A percentile compares a stretch with the other conserved stretches of the same genome.
Evolutionary conservation across 2,329 filamentous ascomycete genomes (phyloP).

Genomic region (Alternaria sp.): DNA sequence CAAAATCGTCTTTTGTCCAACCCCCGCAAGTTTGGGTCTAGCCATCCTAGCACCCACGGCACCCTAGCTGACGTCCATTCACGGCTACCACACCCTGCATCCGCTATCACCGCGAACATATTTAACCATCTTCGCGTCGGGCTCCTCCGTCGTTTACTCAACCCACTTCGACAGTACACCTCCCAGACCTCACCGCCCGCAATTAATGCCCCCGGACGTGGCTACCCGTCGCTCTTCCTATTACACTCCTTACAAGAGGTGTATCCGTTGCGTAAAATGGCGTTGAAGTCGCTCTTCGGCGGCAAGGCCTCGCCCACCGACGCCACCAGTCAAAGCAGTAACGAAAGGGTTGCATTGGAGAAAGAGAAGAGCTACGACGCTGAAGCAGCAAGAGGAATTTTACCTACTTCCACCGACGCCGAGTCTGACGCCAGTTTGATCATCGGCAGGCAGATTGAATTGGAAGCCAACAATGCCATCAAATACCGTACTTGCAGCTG

Average conservation of each 20-base stretch:
- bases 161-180: constrained; percentile 3
- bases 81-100: constrained; percentile 12
- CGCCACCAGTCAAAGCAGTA: constrained; percentile 26
- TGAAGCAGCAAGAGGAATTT: constrained; percentile 49
- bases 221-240: constrained; percentile 49
- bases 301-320: constrained; percentile 31
- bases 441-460: constrained; percentile 73
- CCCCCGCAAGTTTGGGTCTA: constrained; percentile 29
- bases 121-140: constrained; percentile 20
- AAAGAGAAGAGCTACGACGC: constrained; percentile 39
- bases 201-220: constrained; percentile 53
- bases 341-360: constrained; percentile 26
- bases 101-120: constrained; percentile 16
- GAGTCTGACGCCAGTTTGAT: constrained; percentile 55
- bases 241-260: constrained; percentile 52
- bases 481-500: constrained; percentile 93
- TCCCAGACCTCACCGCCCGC: constrained; percentile 14
- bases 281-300: constrained; percentile 52
- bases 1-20: constrained; percentile 15
- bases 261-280: constrained; percentile 62
- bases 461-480: constrained; percentile 80
- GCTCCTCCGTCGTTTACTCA: constrained; percentile 4
- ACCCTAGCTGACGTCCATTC: constrained; percentile 7
- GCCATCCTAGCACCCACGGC: constrained; percentile 5
- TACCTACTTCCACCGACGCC: constrained; percentile 43